phyloP scores from a whole-genome alignment of 1,284 basidiomycete species.

The Heterobasidion annosum region DNA sequence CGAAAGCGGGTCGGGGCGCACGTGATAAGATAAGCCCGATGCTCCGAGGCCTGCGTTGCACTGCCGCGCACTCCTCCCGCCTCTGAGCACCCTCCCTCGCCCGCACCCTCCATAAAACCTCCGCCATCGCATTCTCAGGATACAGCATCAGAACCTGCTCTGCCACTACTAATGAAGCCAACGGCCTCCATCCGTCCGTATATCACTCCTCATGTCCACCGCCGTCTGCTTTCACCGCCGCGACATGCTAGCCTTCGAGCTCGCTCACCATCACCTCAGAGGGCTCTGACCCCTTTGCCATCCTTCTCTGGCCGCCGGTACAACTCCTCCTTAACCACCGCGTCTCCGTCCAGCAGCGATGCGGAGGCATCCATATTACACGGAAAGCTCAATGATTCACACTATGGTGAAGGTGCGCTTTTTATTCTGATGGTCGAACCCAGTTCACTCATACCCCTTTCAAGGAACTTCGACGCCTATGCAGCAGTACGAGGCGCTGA shows the following conservation, averaged over 20 bases:
- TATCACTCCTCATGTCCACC: neutral
- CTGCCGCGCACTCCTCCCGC: no score
- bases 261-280: neutral
- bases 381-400: neutral
- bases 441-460: neutral
- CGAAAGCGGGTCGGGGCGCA: neutral
- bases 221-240: neutral
- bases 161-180: neutral
- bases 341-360: neutral
- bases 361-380: neutral
- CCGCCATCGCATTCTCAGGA: no score
- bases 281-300: neutral
- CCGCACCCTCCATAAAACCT: neutral
- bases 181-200: neutral
- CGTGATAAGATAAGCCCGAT: neutral
- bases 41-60: neutral
- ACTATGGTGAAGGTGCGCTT: neutral
- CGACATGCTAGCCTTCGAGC: neutral
- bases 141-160: no score
- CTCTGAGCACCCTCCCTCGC: neutral
- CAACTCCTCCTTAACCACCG: neutral
- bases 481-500: slow-evolving; percentile 67
- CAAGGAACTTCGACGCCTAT: slow-evolving; percentile 32
- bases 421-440: neutral
- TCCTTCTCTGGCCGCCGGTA: neutral